phyloP scores from a whole-genome alignment of 140 eudicot genomes.

The Bidens hawaiensis region DNA sequence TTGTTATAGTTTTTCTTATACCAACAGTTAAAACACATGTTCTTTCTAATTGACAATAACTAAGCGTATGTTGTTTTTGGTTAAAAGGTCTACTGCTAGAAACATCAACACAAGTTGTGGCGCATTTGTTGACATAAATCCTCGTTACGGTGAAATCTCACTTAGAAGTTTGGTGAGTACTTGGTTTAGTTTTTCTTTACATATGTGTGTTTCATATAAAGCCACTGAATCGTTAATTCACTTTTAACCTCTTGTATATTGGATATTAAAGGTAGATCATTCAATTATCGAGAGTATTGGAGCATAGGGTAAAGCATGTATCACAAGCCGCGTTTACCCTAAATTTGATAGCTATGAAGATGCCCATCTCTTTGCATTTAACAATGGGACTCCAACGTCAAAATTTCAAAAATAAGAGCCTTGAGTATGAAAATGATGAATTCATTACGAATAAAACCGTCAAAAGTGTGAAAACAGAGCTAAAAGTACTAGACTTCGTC shows the following conservation, averaged over 20 bases:
- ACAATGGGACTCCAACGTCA: constrained; percentile 36
- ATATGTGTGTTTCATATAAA: neutral
- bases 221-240: neutral
- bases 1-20: neutral
- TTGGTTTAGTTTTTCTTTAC: neutral
- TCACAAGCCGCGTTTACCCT: constrained; percentile 47
- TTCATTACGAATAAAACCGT: constrained; percentile 17
- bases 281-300: constrained; percentile 60
- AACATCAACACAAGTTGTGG: constrained; percentile 43
- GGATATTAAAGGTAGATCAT: constrained; percentile 48
- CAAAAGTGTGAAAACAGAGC: constrained; percentile 8
- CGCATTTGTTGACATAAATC: constrained; percentile 56
- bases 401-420: constrained; percentile 36
- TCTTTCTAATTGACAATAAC: no score
- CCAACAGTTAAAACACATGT: no score
- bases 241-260: constrained; percentile 3
- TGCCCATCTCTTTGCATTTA: constrained; percentile 41
- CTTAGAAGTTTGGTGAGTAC: constrained; percentile 50
- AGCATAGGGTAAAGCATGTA: constrained; percentile 39
- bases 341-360: constrained; percentile 27
- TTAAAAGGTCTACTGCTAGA: constrained; percentile 40
- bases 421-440: constrained; percentile 51
- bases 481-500: neutral
- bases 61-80: neutral
- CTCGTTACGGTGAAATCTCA: constrained; percentile 34